A percentile compares a stretch with the other conserved stretches of the same genome.
Conservation (phyloP, 2,329 filamentous ascomycete genomes). For the Chrysosphaeria jannelii region DNA sequence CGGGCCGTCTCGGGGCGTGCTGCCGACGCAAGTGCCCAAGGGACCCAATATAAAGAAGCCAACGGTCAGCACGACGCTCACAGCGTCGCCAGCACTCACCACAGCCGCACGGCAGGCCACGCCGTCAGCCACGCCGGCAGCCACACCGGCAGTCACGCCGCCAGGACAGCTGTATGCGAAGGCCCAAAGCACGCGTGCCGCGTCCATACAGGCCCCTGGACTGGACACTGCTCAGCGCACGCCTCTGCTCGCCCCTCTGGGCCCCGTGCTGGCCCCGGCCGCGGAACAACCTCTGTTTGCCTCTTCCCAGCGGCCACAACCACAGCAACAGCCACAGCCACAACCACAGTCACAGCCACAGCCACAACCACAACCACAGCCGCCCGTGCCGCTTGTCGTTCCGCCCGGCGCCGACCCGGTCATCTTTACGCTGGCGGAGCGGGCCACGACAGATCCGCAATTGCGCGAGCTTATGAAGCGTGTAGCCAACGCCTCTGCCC, state of each 20-base stretch:
- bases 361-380: slow-evolving; percentile 1
- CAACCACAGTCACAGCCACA: slow-evolving; percentile 2
- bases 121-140: background rate
- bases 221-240: background rate
- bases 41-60: slow-evolving; percentile 5
- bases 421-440: slow-evolving; percentile 48
- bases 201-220: background rate
- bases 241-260: background rate
- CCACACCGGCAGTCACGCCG: background rate
- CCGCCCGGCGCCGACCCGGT: slow-evolving; percentile 31
- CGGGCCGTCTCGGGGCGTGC: slow-evolving; percentile 28
- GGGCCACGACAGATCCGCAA: slow-evolving; percentile 40
- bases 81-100: slow-evolving; percentile 5
- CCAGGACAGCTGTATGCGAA: background rate
- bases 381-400: slow-evolving; percentile 2
- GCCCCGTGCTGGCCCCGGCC: background rate
- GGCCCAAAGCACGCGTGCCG: background rate
- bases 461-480: slow-evolving; percentile 59
- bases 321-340: no score
- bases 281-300: background rate
- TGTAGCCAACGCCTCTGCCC: slow-evolving; percentile 46
- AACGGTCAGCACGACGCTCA: slow-evolving; percentile 5
- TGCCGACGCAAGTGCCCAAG: slow-evolving; percentile 15
- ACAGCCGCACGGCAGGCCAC: slow-evolving; percentile 3
- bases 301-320: no score